Percentiles rank a stretch among this genome's conserved stretches.
Evolutionary conservation across 1,284 basidiomycete genomes (phyloP).

Genomic region (Ganoderma sinense): DNA sequence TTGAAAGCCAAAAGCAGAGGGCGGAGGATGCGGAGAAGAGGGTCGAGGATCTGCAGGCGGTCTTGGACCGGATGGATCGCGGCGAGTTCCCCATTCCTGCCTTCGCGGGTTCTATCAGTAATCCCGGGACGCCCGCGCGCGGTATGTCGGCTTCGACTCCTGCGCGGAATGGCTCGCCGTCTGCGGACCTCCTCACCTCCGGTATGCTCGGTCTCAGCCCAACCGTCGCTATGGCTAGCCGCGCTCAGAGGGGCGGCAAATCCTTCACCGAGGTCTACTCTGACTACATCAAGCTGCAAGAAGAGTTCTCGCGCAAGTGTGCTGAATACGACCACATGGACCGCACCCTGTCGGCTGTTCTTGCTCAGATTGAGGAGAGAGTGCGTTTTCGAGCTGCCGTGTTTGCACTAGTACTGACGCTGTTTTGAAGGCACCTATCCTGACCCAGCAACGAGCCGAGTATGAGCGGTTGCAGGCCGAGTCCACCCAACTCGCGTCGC

Average conservation of each 20-base stretch:
- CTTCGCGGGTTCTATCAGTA: constrained; percentile 38
- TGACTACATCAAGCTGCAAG: constrained; percentile 87
- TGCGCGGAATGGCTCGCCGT: constrained; percentile 48
- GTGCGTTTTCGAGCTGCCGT: constrained; percentile 52
- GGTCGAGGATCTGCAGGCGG: constrained; percentile 65
- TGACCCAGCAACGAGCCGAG: constrained; percentile 87
- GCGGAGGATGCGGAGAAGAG: constrained; percentile 71
- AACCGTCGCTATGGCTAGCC: constrained; percentile 85
- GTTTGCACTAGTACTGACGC: constrained; percentile 2
- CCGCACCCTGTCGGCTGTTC: constrained; percentile 72
- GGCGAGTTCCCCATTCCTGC: constrained; percentile 71
- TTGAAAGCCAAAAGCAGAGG: constrained; percentile 65
- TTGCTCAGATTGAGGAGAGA: constrained; percentile 88
- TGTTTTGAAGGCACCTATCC: constrained; percentile 75
- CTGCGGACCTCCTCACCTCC: constrained; percentile 50
- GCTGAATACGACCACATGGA: constrained; percentile 87
- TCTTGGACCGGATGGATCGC: constrained; percentile 68
- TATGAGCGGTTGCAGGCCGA: constrained; percentile 84
- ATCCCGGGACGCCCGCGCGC: constrained; percentile 46
- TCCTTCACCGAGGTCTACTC: constrained; percentile 91
- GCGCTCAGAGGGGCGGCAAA: constrained; percentile 80
- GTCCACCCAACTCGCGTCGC: constrained; percentile 79
- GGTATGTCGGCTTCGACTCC: constrained; percentile 48
- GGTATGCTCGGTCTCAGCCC: constrained; percentile 78
- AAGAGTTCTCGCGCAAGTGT: constrained; percentile 80